Conservation (phyloP, 768 basidiomycete genomes). For the Tricholoma sp. region DNA sequence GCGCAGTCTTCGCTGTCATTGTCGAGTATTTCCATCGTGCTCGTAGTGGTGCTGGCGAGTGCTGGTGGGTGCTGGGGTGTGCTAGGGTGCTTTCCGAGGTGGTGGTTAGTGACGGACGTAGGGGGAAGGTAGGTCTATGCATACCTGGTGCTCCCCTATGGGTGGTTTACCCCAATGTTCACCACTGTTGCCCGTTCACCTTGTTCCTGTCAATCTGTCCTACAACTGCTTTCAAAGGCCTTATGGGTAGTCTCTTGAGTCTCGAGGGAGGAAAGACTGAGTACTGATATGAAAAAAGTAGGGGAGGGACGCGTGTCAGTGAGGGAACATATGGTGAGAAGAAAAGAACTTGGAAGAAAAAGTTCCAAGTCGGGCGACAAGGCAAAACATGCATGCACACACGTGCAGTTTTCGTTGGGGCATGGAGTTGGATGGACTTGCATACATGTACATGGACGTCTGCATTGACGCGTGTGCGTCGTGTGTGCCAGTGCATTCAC, state of each 20-base stretch:
- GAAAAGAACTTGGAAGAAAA: not conserved
- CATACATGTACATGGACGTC: too few relatives aligned
- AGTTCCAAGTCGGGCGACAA: too few relatives aligned
- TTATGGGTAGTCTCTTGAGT: not conserved
- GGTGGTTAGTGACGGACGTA: not conserved
- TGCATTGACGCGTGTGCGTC: too few relatives aligned
- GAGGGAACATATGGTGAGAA: not conserved
- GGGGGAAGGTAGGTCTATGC: not conserved
- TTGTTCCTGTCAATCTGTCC: not conserved
- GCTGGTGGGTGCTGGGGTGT: not conserved
- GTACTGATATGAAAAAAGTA: not conserved
- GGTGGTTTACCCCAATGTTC: not conserved
- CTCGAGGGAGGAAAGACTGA: not conserved
- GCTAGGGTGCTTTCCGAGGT: not conserved
- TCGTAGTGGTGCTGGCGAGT: not conserved
- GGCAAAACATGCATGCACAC: too few relatives aligned
- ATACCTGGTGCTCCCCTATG: too few relatives aligned
- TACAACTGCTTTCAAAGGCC: not conserved
- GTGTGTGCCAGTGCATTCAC: too few relatives aligned
- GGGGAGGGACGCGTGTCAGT: not conserved
- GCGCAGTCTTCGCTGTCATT: too few relatives aligned
- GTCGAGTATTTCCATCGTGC: too few relatives aligned
- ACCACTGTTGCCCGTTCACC: not conserved
- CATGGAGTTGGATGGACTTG: too few relatives aligned
- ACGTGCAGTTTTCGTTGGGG: too few relatives aligned